Conservation (phyloP, 2,329 filamentous ascomycete species). For the Elsinoe ampelina region DNA sequence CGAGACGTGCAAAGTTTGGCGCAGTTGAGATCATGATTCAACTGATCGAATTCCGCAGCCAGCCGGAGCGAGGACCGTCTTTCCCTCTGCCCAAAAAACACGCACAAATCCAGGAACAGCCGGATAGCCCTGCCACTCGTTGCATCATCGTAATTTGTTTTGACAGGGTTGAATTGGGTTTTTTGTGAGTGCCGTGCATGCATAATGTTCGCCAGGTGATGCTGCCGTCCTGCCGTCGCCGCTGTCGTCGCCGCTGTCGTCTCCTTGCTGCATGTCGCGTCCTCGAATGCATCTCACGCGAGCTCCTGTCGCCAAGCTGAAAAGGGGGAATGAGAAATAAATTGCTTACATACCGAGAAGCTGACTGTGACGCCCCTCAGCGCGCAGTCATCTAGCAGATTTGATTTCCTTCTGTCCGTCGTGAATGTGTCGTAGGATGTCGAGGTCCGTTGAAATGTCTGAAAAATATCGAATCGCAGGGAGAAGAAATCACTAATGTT, state of each 20-base stretch:
- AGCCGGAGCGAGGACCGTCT: neutral
- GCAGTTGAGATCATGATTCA: neutral
- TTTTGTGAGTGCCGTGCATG: neutral
- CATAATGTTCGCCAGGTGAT: neutral
- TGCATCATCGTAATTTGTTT: constrained; percentile 4
- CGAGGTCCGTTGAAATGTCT: neutral
- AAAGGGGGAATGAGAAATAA: neutral
- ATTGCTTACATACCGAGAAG: constrained; percentile 2
- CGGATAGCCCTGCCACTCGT: neutral
- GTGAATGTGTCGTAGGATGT: neutral
- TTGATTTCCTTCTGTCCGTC: neutral
- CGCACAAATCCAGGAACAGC: neutral
- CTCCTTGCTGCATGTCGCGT: neutral
- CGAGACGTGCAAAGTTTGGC: neutral
- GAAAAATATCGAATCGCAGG: neutral
- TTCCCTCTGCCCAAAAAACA: too few relatives aligned
- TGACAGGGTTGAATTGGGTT: neutral
- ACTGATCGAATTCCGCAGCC: neutral
- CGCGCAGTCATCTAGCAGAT: neutral
- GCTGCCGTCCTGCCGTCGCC: neutral
- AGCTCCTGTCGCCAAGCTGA: neutral
- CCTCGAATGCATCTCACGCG: neutral
- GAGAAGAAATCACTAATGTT: neutral
- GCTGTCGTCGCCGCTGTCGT: neutral
- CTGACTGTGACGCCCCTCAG: neutral